phyloP scores from a whole-genome alignment of 1,284 basidiomycete species.

The Cryptococcus wingfieldii region DNA sequence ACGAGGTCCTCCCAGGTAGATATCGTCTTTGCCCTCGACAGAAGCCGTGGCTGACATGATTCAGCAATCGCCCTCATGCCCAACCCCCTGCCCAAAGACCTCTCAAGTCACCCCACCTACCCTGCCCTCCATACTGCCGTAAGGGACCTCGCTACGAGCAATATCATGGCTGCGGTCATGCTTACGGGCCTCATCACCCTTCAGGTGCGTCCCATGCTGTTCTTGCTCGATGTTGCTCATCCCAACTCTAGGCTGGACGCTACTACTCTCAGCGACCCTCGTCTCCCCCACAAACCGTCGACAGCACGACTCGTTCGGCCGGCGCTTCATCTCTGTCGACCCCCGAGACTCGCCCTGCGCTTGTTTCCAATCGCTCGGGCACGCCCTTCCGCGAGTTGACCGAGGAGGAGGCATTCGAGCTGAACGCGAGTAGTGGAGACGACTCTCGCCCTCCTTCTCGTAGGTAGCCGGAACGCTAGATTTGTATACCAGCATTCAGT shows the following conservation, averaged over 20 bases:
- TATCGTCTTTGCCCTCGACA: neutral
- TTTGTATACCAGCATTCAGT: neutral
- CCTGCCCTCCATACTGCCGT: constrained; percentile 34
- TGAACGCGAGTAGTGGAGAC: constrained; percentile 6
- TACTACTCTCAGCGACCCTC: constrained; percentile 34
- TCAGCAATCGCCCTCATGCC: constrained; percentile 37
- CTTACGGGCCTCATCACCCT: constrained; percentile 46
- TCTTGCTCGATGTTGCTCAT: neutral
- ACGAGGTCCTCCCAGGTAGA: constrained; percentile 40
- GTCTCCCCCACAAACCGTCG: constrained; percentile 10
- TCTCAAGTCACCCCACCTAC: constrained; percentile 32
- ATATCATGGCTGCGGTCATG: constrained; percentile 47
- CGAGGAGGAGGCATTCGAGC: constrained; percentile 37
- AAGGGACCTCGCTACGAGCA: constrained; percentile 43
- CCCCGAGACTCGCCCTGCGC: constrained; percentile 6
- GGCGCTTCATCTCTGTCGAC: constrained; percentile 5
- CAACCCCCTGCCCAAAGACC: constrained; percentile 23
- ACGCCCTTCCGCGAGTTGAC: constrained; percentile 44
- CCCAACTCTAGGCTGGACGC: constrained; percentile 32
- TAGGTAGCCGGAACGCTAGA: neutral
- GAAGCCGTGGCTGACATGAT: neutral
- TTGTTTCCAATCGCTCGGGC: constrained; percentile 17
- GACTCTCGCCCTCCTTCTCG: neutral
- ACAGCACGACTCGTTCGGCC: constrained; percentile 3
- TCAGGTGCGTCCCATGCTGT: constrained; percentile 28